Evolutionary conservation across 2,329 filamentous ascomycete genomes (phyloP), one percentile per base, ranked within the genome.

Genomic region (Sclerotinia borealis): DNA sequence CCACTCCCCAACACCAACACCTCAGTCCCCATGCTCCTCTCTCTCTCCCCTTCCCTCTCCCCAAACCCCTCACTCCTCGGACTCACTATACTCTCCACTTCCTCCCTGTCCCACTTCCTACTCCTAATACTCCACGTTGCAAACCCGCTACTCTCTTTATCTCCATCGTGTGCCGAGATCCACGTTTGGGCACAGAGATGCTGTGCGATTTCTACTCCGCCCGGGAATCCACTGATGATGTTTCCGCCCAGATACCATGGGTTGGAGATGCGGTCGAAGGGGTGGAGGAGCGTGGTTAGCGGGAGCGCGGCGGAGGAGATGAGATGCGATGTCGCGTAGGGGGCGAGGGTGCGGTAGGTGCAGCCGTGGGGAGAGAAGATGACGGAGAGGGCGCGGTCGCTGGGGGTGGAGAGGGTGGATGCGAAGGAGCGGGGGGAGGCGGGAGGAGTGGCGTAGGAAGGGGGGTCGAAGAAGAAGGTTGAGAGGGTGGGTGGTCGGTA

Each of bases 341-440:
- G 76, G 36, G 78, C 75, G 11, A 90, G 76, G 27, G 79, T 76
- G 6, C 78, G 72, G 68, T 83, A 84, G 0, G 80, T 77, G 45
- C 85, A 81, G 15, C 86, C 86, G 70, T 89, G 85, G 0, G 87
- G 86, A 0, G 85, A 85, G 74, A 85, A 90, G 55, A 90, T 76
- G 48, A 89, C 75, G 0, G 85, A 88, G 25, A 89, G 72, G 2
- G 84, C 80, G 67, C 75, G 72, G 29, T 76, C 75, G 73, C 69
- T 75, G 72, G 65, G 72, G 70, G 76, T 31, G 72, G 72, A 60
- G 69, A 70, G 59, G 64, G 70, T 65, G 55, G 68, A 62, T 65
- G 63, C 27, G 63, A 66, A 54, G 64, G 72, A 66, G 62, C 66
- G 13, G 58, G 69, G 61, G 34, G 69, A 55, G 65, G 66, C 52